Conservation (phyloP, 208 protist species). For the Trypanosoma grayi region DNA sequence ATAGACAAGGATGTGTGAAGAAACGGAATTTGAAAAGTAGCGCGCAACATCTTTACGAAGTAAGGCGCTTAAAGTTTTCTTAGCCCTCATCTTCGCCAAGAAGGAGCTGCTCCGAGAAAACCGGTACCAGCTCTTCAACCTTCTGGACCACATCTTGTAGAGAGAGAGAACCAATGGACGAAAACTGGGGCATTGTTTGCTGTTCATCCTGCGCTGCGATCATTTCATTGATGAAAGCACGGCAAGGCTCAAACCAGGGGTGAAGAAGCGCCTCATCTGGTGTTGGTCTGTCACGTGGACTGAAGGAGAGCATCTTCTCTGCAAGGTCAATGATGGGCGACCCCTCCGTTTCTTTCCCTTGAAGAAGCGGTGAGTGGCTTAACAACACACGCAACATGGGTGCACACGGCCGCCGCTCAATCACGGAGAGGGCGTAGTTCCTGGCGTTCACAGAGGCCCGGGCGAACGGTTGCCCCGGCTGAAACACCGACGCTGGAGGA, state of each 20-base stretch:
- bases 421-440: slow-evolving; percentile 72
- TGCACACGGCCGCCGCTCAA: slow-evolving; percentile 53
- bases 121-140: slow-evolving; percentile 80
- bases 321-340: slow-evolving; percentile 68
- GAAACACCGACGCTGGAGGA: slow-evolving; percentile 82
- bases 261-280: slow-evolving; percentile 80
- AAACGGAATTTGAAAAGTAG: no score
- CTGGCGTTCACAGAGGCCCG: slow-evolving; percentile 84
- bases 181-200: slow-evolving; percentile 48
- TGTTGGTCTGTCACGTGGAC: slow-evolving; percentile 70
- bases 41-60: no score
- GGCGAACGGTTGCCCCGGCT: slow-evolving; percentile 77
- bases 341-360: slow-evolving; percentile 20
- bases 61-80: no score
- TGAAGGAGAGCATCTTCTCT: slow-evolving; percentile 76
- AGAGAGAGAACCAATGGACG: slow-evolving; percentile 41
- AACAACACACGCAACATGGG: slow-evolving; percentile 52
- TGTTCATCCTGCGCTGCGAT: slow-evolving; percentile 58
- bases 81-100: slow-evolving; percentile 45
- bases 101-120: slow-evolving; percentile 82
- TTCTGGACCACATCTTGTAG: slow-evolving; percentile 51
- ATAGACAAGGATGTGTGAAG: no score
- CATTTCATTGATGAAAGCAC: slow-evolving; percentile 79
- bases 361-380: slow-evolving; percentile 53
- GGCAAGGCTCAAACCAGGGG: slow-evolving; percentile 79